phyloP scores from a whole-genome alignment of 768 basidiomycete species.

The Russula griseocarnosa region DNA sequence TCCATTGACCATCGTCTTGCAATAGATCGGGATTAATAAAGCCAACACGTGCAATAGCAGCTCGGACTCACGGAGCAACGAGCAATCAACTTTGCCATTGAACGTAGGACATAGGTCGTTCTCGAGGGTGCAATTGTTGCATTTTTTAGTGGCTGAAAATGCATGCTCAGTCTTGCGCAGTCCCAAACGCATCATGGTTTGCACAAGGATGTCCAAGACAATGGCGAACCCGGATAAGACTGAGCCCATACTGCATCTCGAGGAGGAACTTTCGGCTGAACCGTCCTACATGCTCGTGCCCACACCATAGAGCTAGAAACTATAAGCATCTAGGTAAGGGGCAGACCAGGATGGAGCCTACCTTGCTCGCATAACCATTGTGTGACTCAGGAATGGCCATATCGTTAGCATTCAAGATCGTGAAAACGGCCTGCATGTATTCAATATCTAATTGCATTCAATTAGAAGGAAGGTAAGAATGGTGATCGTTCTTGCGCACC shows the following conservation, averaged over 20 bases:
- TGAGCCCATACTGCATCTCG: conserved; percentile 19
- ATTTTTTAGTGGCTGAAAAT: background rate
- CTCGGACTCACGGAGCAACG: conserved; percentile 12
- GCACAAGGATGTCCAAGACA: conserved; percentile 13
- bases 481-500: conserved; percentile 7
- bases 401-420: conserved; percentile 38
- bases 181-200: conserved; percentile 21
- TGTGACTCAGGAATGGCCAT: conserved; percentile 35
- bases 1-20: conserved; percentile 34
- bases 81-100: conserved; percentile 18
- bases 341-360: conserved; percentile 25
- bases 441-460: conserved; percentile 38
- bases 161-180: conserved; percentile 3
- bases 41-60: background rate
- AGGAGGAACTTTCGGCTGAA: conserved; percentile 20
- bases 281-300: conserved; percentile 9
- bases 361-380: conserved; percentile 45
- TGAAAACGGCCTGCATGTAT: conserved; percentile 41
- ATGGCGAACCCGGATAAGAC: conserved; percentile 19
- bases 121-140: conserved; percentile 1
- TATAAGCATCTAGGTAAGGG: conserved; percentile 5
- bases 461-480: background rate
- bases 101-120: conserved; percentile 13
- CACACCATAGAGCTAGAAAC: conserved; percentile 18
- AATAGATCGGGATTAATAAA: background rate